Evolutionary conservation across 2,329 filamentous ascomycete species (phyloP).

Genomic region (Pseudogymnoascus sp.): DNA sequence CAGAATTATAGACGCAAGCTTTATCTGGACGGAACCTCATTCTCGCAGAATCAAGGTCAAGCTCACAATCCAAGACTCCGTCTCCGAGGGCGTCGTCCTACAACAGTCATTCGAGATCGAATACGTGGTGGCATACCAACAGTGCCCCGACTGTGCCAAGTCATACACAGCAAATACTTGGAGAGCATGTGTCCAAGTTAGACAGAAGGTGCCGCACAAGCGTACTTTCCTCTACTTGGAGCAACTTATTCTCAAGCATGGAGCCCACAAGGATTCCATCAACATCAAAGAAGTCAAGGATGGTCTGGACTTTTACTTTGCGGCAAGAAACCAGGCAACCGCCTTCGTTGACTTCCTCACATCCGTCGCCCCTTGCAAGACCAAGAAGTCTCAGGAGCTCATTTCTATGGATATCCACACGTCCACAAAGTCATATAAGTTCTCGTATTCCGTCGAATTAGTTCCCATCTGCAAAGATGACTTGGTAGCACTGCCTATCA

Average conservation of each 20-base stretch:
- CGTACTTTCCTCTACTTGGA: conserved; percentile 76
- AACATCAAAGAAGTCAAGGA: conserved; percentile 98
- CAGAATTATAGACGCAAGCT: conserved; percentile 88
- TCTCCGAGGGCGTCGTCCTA: conserved; percentile 57
- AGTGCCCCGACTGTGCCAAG: conserved; percentile 92
- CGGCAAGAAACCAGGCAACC: conserved; percentile 81
- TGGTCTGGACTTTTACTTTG: conserved; percentile 93
- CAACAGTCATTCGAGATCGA: conserved; percentile 95
- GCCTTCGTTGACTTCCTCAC: conserved; percentile 86
- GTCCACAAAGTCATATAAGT: conserved; percentile 86
- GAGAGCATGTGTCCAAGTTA: conserved; percentile 87
- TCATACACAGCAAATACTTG: conserved; percentile 95
- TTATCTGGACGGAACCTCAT: conserved; percentile 98
- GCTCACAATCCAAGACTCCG: conserved; percentile 76
- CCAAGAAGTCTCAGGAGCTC: conserved; percentile 82
- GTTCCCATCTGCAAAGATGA: conserved; percentile 97
- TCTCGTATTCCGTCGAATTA: conserved; percentile 80
- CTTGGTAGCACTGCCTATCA: conserved; percentile 84
- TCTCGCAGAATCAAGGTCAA: conserved; percentile 88
- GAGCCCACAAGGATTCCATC: conserved; percentile 83
- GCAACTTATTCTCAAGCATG: conserved; percentile 91
- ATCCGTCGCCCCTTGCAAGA: conserved; percentile 68
- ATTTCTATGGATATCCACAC: conserved; percentile 93
- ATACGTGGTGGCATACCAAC: conserved; percentile 82
- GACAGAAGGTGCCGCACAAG: conserved; percentile 96